Base-by-base conservation (phyloP, 2,329 filamentous ascomycete genomes). In the Aspergillus brunneoviolaceus region DNA sequence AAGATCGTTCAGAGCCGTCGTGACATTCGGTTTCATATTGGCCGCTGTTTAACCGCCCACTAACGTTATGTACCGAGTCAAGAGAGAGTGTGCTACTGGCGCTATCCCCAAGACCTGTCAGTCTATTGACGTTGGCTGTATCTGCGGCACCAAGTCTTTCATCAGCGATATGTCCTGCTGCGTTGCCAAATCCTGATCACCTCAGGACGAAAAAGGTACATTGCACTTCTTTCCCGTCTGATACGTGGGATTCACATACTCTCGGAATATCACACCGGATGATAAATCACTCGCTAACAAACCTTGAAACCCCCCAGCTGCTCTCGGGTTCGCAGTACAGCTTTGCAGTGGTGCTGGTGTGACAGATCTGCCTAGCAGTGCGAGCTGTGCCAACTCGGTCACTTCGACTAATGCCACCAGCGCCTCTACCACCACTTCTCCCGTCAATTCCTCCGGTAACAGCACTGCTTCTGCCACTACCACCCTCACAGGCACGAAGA, bases 91-190 rank as follows among this genome's bases (percentile, higher is more conserved):
- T 60, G 78, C 78, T 58, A 76, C 75, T n/a, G 63, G 69, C n/a
- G 71, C 80, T 21, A 73, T 78, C 47, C 72, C 72, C 19, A 71
- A 76, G 12, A 74, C 71, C 7, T 79, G 79, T 63, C 68, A 70
- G 33, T 57, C 29, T 16, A 66, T 80, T 21, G 76, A 84, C 58
- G 72, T 80, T 60, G 65, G 70, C 39, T 85, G 84, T 65, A 83
- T 85, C 63, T 85, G 84, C 67, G 68, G 67, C 6, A 72, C 74
- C 61, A 62, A 69, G 11, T 67, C 70, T 19, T 85, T 85, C 75
- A 68, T 86, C 57, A 67, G 61, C 51, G 68, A 69, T 56, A 81
- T 85, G 60, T 71, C 79, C 49, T 84, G 82, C 71, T 86, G 84
- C 65, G 72, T 86, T 21, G 69, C 74, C 19, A 65, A 66, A 2